Evolutionary conservation across 305 asterid species (phyloP).

Genomic region (Fraxinus angustifolia): DNA sequence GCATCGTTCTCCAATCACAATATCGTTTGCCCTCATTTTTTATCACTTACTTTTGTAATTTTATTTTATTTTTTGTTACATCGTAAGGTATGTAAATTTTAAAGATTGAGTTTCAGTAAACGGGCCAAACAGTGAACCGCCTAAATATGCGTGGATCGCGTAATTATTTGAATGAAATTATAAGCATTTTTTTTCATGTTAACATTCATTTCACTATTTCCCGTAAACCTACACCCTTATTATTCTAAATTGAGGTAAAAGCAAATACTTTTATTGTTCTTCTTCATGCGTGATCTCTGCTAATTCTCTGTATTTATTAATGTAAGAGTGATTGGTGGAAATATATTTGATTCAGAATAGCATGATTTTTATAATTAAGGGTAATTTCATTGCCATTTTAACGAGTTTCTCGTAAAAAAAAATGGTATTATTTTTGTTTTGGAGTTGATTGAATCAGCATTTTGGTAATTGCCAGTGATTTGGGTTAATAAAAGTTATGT

Average conservation of each 20-base stretch:
- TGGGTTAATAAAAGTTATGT: background rate
- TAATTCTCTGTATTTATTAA: background rate
- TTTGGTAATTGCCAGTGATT: slow-evolving; percentile 5
- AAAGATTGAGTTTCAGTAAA: no score
- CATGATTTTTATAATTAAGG: background rate
- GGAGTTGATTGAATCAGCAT: slow-evolving; percentile 10
- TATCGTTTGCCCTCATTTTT: background rate
- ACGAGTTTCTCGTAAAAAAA: background rate
- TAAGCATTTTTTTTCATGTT: no score
- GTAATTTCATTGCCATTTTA: background rate
- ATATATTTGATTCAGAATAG: background rate
- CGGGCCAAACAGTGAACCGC: background rate
- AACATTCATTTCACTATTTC: slow-evolving; percentile 11
- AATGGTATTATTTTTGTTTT: background rate
- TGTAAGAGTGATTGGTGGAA: no score
- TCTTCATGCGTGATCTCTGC: background rate
- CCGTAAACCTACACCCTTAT: slow-evolving; percentile 16
- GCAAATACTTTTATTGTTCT: background rate
- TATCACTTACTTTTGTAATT: no score
- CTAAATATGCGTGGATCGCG: background rate
- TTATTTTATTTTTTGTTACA: no score
- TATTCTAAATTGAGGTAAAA: slow-evolving; percentile 27
- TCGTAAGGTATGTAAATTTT: no score
- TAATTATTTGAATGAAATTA: background rate
- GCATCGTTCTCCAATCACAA: no score